Conservation (phyloP, 2,329 filamentous ascomycete genomes). For the Ophiostoma perfectum region DNA sequence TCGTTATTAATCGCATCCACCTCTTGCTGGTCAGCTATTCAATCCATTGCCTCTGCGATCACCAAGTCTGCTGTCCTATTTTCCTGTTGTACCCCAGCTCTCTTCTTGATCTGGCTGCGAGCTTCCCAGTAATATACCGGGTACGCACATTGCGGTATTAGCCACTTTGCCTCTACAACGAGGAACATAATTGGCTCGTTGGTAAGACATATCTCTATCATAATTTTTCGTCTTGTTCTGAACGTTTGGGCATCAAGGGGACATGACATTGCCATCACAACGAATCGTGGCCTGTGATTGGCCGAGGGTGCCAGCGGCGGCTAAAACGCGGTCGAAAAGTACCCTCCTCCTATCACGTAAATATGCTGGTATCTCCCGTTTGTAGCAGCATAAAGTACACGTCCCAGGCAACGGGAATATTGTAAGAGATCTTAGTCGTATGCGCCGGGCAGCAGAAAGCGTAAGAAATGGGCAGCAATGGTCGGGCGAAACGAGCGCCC, state of each 20-base stretch:
- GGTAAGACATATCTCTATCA: too few species aligned
- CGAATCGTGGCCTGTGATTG: neutral
- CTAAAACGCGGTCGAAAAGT: neutral
- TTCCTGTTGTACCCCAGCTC: too few species aligned
- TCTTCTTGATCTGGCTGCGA: too few species aligned
- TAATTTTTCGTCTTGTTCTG: too few species aligned
- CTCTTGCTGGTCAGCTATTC: too few species aligned
- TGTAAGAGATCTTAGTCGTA: neutral
- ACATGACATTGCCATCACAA: neutral
- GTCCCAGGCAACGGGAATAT: neutral
- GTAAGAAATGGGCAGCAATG: conserved; percentile 7
- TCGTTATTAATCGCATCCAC: too few species aligned
- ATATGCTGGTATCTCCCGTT: neutral
- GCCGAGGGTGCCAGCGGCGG: neutral
- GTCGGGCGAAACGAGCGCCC: neutral
- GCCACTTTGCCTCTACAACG: too few species aligned
- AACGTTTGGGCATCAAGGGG: conserved; percentile 7
- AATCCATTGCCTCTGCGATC: too few species aligned
- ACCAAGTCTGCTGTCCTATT: too few species aligned
- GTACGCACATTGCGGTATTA: too few species aligned
- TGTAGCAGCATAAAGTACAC: neutral
- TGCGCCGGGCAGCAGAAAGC: neutral
- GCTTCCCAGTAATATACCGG: too few species aligned
- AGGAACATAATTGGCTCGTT: too few species aligned
- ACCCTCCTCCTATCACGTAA: neutral